Base-by-base conservation (phyloP, 257 asterid genomes). In the Anisodus acutangulus region DNA sequence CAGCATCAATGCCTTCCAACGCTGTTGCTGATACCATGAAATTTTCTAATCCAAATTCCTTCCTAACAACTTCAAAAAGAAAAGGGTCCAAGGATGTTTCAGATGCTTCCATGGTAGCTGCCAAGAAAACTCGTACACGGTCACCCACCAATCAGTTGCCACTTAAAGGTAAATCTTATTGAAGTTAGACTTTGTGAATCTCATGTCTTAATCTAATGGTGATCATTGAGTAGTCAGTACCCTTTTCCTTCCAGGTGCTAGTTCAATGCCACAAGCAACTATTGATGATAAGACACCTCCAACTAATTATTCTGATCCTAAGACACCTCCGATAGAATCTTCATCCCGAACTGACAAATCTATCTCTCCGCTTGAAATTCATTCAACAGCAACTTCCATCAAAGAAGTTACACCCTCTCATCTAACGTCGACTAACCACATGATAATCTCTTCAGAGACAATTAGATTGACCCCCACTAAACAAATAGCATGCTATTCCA, bases 401-500 rank as follows among this genome's bases (percentile, higher is more conserved):
- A 90, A 89, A 69, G 86, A 87, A 66, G 62, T 7, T 10, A 86
- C 90, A 81, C 90, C 96, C 41, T 97, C 90, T 57, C 90, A 85
- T 64, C 78, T 91, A 41, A 86, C 89, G 86, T 93, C 98, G 22
- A 87, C 95, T 47, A 93, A 93, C 90, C 87, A 93, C 90, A 95
- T 93, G 5, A 90, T 92, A 66, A 87, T 92, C 83, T 93, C 98
- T 47, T 90, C 97, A 6, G 97, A 94, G 92, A 94, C 94, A 0
- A 92, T 96, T 79, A 89, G 81, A 41, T 93, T 93, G 13, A 95
- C 94, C 88, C 99, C 98, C 7, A 87, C 83, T 85, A 97, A 95
- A 90, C 93, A 93, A 79, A 90, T 92, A 85, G 78, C 94, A 39
- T 93, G 92, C 83, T 92, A 93, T 86, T 90, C 98, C 9, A 92